Percentiles rank a stretch among this genome's conserved stretches.
These are phyloP conservation scores for Closterium sp. DNA, from an alignment of 139 green algal species.

Conservation along the genomic window DNA sequence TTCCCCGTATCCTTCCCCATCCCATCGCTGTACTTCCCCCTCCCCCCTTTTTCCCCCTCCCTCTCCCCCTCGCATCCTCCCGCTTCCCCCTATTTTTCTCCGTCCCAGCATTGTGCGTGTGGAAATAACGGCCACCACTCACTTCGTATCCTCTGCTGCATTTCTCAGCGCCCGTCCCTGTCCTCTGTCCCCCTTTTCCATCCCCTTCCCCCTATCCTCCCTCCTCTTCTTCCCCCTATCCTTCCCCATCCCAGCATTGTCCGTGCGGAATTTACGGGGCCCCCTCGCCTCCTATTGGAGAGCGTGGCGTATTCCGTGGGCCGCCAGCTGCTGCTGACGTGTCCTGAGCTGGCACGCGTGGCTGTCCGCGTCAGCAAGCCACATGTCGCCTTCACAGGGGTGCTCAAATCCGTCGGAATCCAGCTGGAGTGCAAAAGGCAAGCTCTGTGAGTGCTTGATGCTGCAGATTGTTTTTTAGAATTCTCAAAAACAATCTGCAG, in stretches of 20 bases:
- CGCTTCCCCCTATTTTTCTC: too few relatives aligned
- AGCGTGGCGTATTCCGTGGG: background rate
- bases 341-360: conserved; percentile 1
- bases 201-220: too few relatives aligned
- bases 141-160: too few relatives aligned
- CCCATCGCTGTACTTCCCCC: too few relatives aligned
- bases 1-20: too few relatives aligned
- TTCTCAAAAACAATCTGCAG: too few relatives aligned
- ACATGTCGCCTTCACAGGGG: background rate
- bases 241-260: background rate
- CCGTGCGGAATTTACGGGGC: background rate
- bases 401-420: background rate
- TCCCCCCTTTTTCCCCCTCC: background rate
- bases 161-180: too few relatives aligned
- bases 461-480: too few relatives aligned
- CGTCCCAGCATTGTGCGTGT: too few relatives aligned
- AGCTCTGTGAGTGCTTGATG: background rate
- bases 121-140: background rate
- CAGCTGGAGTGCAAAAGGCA: background rate
- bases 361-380: background rate
- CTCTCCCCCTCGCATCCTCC: background rate
- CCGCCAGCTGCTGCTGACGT: background rate
- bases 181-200: background rate
- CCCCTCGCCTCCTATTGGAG: conserved; percentile 1
- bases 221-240: background rate